Base-by-base conservation (phyloP, 2,329 filamentous ascomycete species). In the Bipolaris bicolor region DNA sequence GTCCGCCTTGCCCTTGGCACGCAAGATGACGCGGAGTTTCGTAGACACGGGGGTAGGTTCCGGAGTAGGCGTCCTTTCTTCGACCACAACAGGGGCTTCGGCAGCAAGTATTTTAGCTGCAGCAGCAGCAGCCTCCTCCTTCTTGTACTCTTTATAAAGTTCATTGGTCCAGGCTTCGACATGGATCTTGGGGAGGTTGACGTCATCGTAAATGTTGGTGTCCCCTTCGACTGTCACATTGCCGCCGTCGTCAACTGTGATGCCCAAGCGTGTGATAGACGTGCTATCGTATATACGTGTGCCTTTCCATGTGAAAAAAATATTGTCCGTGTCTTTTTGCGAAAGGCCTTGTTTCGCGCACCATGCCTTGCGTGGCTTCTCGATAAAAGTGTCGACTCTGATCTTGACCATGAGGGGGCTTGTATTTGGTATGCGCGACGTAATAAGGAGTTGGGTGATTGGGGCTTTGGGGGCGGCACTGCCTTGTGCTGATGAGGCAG, bases 301-400 rank as follows among this genome's bases (percentile, higher is more conserved):
- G 24, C 86, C 84, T 61, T 88, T 88, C 88, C 91, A 97, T 0
- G 91, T 95, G 53, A 98, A 82, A 66, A 95, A 89, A 16, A 96
- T 79, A 0, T 81, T 78, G 4, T 82, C 77, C 2, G 81, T 76
- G 22, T 82, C 72, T 2, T 83, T 79, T 2, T 79, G 75, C 1
- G 79, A 75, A 45, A 86, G 83, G 1, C 73, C 74, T 69, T 93
- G 88, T 52, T 82, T 82, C 11, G 80, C 77, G 65, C 89, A 86
- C 90, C 92, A 97, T 11, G 84, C 85, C 36, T 85, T 73, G 40
- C 88, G 84, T 5, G 93, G 85, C 54, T 89, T 80, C 58, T 84
- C 83, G 5, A 97, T 79, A 2, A 84, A 81, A 68, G 91, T 90
- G 33, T 84, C 85, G 58, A 91, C 81, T 65, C 86, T 86, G 37